Evolutionary conservation across 257 asterid genomes (phyloP).

Genomic region (Salvia splendens): DNA sequence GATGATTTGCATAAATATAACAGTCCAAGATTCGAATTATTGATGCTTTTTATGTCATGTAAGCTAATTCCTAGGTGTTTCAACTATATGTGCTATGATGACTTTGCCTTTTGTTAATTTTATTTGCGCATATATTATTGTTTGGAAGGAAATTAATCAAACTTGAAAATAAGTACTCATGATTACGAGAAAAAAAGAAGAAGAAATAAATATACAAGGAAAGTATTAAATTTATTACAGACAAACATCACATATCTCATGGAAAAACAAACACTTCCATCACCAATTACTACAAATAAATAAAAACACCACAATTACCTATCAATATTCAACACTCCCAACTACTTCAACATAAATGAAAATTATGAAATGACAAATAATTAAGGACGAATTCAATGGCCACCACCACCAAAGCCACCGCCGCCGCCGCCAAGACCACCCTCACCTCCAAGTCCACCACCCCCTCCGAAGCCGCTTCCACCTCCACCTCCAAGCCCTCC

Average conservation of each 20-base stretch:
- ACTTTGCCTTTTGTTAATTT: conserved; percentile 36
- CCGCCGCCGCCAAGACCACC: conserved; percentile 31
- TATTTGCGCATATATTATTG: no score
- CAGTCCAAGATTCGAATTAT: conserved; percentile 35
- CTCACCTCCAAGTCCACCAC: conserved; percentile 31
- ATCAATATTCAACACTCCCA: conserved; percentile 3
- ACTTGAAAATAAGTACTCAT: no score
- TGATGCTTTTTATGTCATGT: conserved; percentile 39
- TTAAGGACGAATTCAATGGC: conserved; percentile 26
- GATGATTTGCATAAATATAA: conserved; percentile 39
- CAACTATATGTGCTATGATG: conserved; percentile 20
- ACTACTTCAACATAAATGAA: not conserved
- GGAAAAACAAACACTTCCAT: conserved; percentile 14
- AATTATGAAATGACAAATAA: no score
- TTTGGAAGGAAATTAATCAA: no score
- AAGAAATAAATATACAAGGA: not conserved
- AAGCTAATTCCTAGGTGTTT: conserved; percentile 27
- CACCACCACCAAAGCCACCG: not conserved
- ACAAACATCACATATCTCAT: not conserved
- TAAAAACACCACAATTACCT: not conserved
- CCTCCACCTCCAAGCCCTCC: conserved; percentile 37
- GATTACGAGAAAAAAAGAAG: not conserved
- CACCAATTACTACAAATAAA: not conserved
- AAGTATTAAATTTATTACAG: no score
- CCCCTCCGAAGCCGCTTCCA: conserved; percentile 34